Base-by-base conservation (phyloP, 2,329 filamentous ascomycete genomes). In the Fusarium dlaminii region DNA sequence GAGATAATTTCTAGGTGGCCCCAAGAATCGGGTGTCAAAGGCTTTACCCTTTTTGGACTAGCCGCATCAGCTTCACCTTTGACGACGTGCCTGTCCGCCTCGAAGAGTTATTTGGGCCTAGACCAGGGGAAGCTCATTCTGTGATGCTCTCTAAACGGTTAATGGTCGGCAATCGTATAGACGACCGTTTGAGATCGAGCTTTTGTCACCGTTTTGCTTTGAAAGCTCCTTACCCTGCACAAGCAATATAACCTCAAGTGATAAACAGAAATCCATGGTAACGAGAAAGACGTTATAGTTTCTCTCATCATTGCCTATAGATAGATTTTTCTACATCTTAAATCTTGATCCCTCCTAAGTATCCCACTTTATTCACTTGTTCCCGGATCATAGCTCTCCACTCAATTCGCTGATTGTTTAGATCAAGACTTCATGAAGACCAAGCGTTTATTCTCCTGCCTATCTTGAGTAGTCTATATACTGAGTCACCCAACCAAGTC, bases 1-100 rank as follows among this genome's bases (percentile, higher is more conserved):
- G 78, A 78, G 79, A 81, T 80, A 79, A 80, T 80, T 81, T 81
- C 77, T 76, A 77, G 75, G 75, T 78, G 76, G 77, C 76, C 75
- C 77, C 77, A 79, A 78, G 68, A 68, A 59, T 72, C 69, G 72
- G 70, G 70, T 75, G 67, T 61, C 66, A 34, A 61, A 36, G 34
- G 58, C 55, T 55, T 77, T 75, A 20, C 75, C 60, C 29, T 6
- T 66, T 79, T 66, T 4, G 70, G 76, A 18, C 63, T 79, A 79
- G 77, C 63, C 29, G 18, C 49, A 45, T 63, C 68, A 73, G 66
- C 63, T 67, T 59, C 51, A 57, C 66, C 66, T 63, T 24, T 48
- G 70, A 54, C 62, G 66, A 70, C 40, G 66, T 70, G 61, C 66
- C 71, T 61, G 51, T 68, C 55, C 56, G 48, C 54, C 42, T 60